These are phyloP conservation scores for Hypoxylon subgilvum DNA, from an alignment of 495 filamentous ascomycete genomes.

Conservation along the genomic window DNA sequence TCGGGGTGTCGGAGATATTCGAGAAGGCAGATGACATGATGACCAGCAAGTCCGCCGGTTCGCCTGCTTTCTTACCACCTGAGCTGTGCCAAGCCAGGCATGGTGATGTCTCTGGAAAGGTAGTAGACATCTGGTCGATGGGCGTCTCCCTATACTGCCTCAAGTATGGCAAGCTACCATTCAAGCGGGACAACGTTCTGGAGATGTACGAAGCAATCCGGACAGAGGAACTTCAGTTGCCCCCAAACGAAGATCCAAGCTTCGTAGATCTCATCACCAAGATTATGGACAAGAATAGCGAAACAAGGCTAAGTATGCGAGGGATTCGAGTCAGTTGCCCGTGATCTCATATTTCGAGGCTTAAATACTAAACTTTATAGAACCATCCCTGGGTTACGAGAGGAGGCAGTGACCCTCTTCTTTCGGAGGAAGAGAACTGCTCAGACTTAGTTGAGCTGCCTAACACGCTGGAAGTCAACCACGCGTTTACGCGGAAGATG, in stretches of 20 bases:
- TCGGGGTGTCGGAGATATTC: slow-evolving; percentile 98
- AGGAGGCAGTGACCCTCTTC: slow-evolving; percentile 76
- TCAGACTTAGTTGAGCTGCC: slow-evolving; percentile 77
- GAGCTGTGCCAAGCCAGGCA: slow-evolving; percentile 90
- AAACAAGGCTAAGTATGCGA: slow-evolving; percentile 79
- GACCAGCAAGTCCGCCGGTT: slow-evolving; percentile 92
- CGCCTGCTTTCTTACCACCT: slow-evolving; percentile 92
- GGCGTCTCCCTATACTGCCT: slow-evolving; percentile 94
- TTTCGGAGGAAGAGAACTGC: slow-evolving; percentile 86
- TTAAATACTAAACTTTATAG: slow-evolving; percentile 51
- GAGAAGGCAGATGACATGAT: slow-evolving; percentile 87
- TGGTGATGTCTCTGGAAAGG: slow-evolving; percentile 84
- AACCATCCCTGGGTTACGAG: slow-evolving; percentile 95
- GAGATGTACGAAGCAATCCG: slow-evolving; percentile 91
- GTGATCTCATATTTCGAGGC: background rate
- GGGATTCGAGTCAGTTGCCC: slow-evolving; percentile 71
- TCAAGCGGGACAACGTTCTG: slow-evolving; percentile 75
- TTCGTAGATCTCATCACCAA: slow-evolving; percentile 71
- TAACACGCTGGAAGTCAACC: slow-evolving; percentile 86
- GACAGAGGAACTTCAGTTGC: slow-evolving; percentile 59
- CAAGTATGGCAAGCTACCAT: slow-evolving; percentile 84
- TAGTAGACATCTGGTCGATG: slow-evolving; percentile 99
- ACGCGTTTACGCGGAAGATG: slow-evolving; percentile 89
- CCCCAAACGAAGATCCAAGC: slow-evolving; percentile 63
- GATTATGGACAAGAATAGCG: slow-evolving; percentile 77